phyloP scores from a whole-genome alignment of 768 basidiomycete genomes.

The Suillus ampliporus region DNA sequence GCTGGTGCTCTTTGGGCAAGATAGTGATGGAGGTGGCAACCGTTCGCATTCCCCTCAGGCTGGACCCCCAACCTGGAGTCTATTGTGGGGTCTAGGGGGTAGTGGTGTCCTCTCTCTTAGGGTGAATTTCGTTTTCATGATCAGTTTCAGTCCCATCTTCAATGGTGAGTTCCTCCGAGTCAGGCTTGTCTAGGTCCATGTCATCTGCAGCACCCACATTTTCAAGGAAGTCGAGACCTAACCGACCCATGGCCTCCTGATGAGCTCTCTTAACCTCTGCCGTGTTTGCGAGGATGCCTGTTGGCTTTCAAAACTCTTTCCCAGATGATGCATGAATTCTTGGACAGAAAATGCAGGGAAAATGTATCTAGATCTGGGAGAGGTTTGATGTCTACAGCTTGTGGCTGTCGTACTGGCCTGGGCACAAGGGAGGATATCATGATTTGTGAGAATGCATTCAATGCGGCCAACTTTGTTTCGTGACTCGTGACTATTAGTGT shows the following conservation, averaged over 20 bases:
- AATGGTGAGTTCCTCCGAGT: slow-evolving; percentile 72
- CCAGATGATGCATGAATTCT: slow-evolving; percentile 87
- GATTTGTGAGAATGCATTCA: slow-evolving; percentile 88
- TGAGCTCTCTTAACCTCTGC: slow-evolving; percentile 87
- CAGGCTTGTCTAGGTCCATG: slow-evolving; percentile 87
- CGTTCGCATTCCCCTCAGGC: slow-evolving; percentile 47
- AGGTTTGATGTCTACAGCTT: slow-evolving; percentile 32
- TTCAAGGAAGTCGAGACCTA: slow-evolving; percentile 88
- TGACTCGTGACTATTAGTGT: too few species aligned
- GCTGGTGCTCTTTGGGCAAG: slow-evolving; percentile 50
- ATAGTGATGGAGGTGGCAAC: slow-evolving; percentile 34
- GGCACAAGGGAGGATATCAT: slow-evolving; percentile 84
- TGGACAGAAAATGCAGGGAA: slow-evolving; percentile 74
- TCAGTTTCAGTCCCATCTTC: slow-evolving; percentile 57
- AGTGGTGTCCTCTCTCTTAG: slow-evolving; percentile 45
- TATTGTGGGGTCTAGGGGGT: slow-evolving; percentile 46
- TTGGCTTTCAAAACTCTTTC: slow-evolving; percentile 83
- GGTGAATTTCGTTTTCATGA: slow-evolving; percentile 40
- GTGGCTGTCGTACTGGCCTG: slow-evolving; percentile 68
- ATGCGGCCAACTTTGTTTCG: slow-evolving; percentile 90
- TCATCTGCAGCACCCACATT: slow-evolving; percentile 72
- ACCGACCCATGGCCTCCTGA: slow-evolving; percentile 85
- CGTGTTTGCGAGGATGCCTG: slow-evolving; percentile 72
- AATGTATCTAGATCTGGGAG: slow-evolving; percentile 32
- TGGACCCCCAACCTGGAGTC: slow-evolving; percentile 52